Conservation (phyloP, 2,329 filamentous ascomycete species). For the Rhinocladiella similis region DNA sequence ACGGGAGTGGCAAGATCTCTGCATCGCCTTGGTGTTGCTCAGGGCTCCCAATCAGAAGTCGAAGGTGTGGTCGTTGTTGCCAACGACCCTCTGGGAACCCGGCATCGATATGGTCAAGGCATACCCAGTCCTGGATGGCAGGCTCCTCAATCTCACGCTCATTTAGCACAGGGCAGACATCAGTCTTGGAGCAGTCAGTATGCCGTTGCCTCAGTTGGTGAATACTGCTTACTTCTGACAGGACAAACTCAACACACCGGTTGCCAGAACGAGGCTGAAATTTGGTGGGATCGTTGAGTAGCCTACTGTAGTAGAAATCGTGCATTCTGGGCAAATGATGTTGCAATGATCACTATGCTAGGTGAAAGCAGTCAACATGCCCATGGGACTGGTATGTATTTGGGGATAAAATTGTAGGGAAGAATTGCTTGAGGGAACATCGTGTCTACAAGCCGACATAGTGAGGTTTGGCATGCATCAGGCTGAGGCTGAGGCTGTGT, state of each 20-base stretch:
- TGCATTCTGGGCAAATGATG: background rate
- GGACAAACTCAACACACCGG: constrained; percentile 9
- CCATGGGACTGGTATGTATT: no score
- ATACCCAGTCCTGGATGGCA: background rate
- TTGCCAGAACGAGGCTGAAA: constrained; percentile 14
- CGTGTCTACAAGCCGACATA: no score
- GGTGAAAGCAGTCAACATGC: no score
- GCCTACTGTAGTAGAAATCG: constrained; percentile 15
- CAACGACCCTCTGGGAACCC: background rate
- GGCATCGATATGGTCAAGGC: no score
- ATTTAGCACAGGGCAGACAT: background rate
- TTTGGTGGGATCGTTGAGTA: constrained; percentile 11
- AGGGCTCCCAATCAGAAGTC: constrained; percentile 12
- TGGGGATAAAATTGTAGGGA: no score
- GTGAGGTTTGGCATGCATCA: background rate
- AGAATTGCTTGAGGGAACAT: no score
- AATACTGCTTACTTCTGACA: background rate
- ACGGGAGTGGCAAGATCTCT: constrained; percentile 16
- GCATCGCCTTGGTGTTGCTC: constrained; percentile 15
- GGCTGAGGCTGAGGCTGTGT: background rate
- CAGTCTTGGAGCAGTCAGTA: background rate
- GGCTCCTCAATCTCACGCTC: background rate
- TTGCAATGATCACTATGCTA: no score
- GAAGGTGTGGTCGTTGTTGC: background rate
- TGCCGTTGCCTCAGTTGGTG: background rate